Percentiles rank a stretch among this genome's conserved stretches.
Conservation (phyloP, 352 stramenopile genomes). For the Phytophthora pluvialis region DNA sequence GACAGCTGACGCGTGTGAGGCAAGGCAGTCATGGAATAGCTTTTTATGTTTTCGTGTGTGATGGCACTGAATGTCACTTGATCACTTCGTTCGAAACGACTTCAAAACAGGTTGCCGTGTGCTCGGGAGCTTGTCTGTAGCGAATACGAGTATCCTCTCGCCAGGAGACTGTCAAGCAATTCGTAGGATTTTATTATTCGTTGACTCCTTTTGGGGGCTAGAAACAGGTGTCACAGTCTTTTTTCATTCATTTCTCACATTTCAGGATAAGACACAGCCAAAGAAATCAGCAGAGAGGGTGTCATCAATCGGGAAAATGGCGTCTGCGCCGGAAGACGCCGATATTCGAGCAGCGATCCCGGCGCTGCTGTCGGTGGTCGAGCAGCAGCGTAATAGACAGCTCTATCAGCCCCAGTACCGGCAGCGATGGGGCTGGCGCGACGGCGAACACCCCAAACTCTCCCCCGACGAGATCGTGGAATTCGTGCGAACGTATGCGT, state of each 20-base stretch:
- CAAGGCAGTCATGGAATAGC: not conserved
- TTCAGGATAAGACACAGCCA: slow-evolving; percentile 13
- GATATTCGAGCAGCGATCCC: slow-evolving; percentile 58
- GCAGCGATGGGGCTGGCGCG: slow-evolving; percentile 52
- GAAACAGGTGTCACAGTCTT: slow-evolving; percentile 25
- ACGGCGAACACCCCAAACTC: slow-evolving; percentile 30
- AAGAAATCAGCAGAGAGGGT: slow-evolving; percentile 22
- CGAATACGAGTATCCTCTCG: not conserved
- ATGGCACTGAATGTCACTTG: not conserved
- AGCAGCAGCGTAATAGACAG: slow-evolving; percentile 20
- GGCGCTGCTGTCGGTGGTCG: slow-evolving; percentile 33
- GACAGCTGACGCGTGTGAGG: slow-evolving; percentile 10
- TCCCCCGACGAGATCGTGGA: slow-evolving; percentile 42
- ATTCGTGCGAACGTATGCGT: slow-evolving; percentile 59
- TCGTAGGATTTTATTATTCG: slow-evolving; percentile 5
- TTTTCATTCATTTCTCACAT: slow-evolving; percentile 22
- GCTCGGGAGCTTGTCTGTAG: not conserved
- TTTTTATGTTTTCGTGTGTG: slow-evolving; percentile 1
- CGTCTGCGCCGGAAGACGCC: slow-evolving; percentile 7
- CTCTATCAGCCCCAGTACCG: slow-evolving; percentile 24
- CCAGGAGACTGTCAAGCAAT: slow-evolving; percentile 3
- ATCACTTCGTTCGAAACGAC: too few relatives aligned
- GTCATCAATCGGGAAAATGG: slow-evolving; percentile 28
- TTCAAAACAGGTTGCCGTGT: not conserved
- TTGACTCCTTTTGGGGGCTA: slow-evolving; percentile 8